phyloP scores from a whole-genome alignment of 257 asterid genomes.

The Rehmannia glutinosa region DNA sequence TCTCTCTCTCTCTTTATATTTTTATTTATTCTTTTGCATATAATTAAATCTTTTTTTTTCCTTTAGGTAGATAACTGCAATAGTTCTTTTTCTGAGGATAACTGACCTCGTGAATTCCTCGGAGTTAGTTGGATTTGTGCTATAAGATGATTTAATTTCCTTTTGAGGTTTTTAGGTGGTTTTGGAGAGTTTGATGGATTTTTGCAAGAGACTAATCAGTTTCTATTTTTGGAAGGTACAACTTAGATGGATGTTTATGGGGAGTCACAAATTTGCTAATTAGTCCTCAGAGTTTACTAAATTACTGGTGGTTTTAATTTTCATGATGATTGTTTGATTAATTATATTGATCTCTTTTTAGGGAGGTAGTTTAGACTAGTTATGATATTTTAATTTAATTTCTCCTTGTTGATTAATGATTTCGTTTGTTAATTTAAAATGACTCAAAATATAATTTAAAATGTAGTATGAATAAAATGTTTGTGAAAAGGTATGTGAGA shows the following conservation, averaged over 20 bases:
- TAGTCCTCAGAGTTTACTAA: not conserved
- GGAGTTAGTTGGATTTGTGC: too few species aligned
- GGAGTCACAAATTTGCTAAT: conserved; percentile 34
- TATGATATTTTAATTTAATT: not conserved
- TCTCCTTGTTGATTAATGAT: not conserved
- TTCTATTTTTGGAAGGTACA: conserved; percentile 41
- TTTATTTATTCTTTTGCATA: too few species aligned
- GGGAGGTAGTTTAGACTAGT: not conserved
- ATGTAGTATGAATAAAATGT: too few species aligned
- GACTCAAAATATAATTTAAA: too few species aligned
- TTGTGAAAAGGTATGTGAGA: too few species aligned
- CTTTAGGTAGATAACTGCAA: too few species aligned
- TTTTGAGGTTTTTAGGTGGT: conserved; percentile 62
- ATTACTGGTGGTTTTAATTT: too few species aligned
- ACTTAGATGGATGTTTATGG: conserved; percentile 36
- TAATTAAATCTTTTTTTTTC: too few species aligned
- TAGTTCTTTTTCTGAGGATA: too few species aligned
- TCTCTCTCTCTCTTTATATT: too few species aligned
- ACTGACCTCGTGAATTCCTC: too few species aligned
- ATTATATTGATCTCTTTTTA: not conserved
- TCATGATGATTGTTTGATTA: not conserved
- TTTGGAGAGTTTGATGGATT: conserved; percentile 58
- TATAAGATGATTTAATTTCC: too few species aligned
- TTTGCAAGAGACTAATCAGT: conserved; percentile 48
- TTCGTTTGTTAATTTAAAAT: conserved; percentile 3